Evolutionary conservation across 2,329 filamentous ascomycete genomes (phyloP), one percentile per base, ranked within the genome.

Genomic region (Microdochium trichocladiopsis): DNA sequence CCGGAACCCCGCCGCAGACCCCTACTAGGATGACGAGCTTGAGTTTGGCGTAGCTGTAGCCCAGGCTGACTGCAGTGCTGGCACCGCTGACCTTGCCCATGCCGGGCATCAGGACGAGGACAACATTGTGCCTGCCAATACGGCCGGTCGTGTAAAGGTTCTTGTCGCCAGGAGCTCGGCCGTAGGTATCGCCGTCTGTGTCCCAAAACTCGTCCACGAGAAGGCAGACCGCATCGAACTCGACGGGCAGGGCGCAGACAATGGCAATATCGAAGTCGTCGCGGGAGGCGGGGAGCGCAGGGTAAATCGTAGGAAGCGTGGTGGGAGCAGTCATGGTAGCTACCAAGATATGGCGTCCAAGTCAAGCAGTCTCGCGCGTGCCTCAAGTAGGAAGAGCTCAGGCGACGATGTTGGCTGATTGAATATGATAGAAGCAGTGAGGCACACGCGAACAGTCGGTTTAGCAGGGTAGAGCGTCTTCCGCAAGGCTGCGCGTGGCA

Each of bases 1-100:
- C 9, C 23, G 65, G 64, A 9, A 60, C 57, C n/a, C 58, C 63
- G 6, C 62, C 65, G 51, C 64, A 66, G 6, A 68, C 58, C 2
- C 65, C 65, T 21, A 65, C 63, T 5, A 67, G 47, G 6, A 68
- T 51, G 9, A 50, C 60, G 1, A 65, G 57, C 14, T 55, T 53
- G 24, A 68, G 55, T 10, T 56, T 51, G 1, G 48, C 48, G 49
- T 66, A 68, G 33, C 61, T 67, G 16, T 52, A 23, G 6, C 24
- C n/a, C 10, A 49, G 24, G 23, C 25, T 49, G 23, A 24, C 47
- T 3, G 47, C 25, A 3, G 47, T 28, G 47, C 22, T 31, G 18
- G 47, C 24, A 18, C 18, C 47, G n/a, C 47, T 49, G 47, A 25
- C 47, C 47, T 49, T 49, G 28, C 47, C 47, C 47, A 49, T 49